Percentiles rank a stretch among this genome's conserved stretches.
Evolutionary conservation across 176 grass and related monocot genomes (phyloP).

Genomic region (Panicum miliaceum): DNA sequence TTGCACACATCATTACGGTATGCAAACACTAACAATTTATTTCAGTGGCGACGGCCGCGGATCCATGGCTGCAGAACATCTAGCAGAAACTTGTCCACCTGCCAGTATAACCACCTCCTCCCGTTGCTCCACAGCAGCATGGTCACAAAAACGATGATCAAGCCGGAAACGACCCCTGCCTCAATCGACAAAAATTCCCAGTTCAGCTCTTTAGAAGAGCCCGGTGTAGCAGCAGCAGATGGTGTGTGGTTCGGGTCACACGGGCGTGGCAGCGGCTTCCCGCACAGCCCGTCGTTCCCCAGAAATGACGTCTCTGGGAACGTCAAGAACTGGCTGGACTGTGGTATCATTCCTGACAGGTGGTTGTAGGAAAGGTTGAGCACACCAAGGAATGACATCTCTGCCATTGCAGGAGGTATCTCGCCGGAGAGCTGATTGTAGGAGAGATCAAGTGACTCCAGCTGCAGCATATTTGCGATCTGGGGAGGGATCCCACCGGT

Average conservation of each 20-base stretch:
- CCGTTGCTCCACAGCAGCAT: background rate
- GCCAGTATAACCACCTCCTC: conserved; percentile 9
- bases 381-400: background rate
- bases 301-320: background rate
- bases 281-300: background rate
- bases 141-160: background rate
- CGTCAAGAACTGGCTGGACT: background rate
- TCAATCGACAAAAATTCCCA: background rate
- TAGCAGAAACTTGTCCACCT: background rate
- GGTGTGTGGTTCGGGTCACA: background rate
- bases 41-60: background rate
- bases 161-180: background rate
- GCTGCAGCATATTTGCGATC: background rate
- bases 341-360: conserved; percentile 1
- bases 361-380: conserved; percentile 26
- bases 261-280: background rate
- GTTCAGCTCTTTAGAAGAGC: background rate
- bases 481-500: background rate
- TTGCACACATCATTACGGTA: background rate
- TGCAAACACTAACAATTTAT: background rate
- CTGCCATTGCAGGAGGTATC: background rate
- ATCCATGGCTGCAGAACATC: background rate
- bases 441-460: conserved; percentile 1
- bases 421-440: background rate
- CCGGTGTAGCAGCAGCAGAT: background rate